Base-by-base conservation (phyloP, 2,329 filamentous ascomycete genomes). In the Penicillium sp. region DNA sequence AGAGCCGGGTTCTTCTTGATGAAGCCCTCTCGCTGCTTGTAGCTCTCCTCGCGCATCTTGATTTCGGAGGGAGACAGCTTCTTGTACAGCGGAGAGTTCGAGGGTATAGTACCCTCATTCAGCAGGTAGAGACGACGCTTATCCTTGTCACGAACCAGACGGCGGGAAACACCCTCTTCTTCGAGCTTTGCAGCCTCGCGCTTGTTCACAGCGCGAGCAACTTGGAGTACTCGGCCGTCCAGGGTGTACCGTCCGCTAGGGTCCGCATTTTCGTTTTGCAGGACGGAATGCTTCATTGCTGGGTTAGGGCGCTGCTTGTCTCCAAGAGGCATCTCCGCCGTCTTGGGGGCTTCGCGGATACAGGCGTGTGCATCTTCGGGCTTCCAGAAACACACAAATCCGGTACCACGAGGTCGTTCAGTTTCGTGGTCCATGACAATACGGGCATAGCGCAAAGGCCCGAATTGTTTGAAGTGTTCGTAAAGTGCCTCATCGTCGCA, bases 301-400 rank as follows among this genome's bases (percentile, higher is more conserved):
- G 74, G 60, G 28, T 64, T 58, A 54, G 62, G 67, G 60, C 62
- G 71, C 9, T 66, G 63, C 43, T 68, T 63, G 38, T 64, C 60
- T 16, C 75, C 70, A 49, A 76, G 71, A 24, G 74, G 68, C 9
- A 57, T 48, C n/a, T 67, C 58, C 0, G 61, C 60, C 24, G 65
- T 67, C 22, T 78, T 80, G 0, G 93, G 93, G 1, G 89, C 87
- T 11, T 75, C 77, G 54, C 82, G 84, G 51, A 96, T 74, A 64
- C 93, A 97, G 16, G 76, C 68, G 63, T 84, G 82, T 55, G 85
- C 87, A 62, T 95, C 88, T 16, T 85, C 80, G 29, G 76, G 72
- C 40, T 85, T 84, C 70, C 84, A 85, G 71, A 98, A 98, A 71
- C 89, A 95, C 24, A 97, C 91, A 62, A 98, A 98, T 3, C 86